Evolutionary conservation across 768 basidiomycete species (phyloP).

Genomic region (Hortiboletus flavorubellus): DNA sequence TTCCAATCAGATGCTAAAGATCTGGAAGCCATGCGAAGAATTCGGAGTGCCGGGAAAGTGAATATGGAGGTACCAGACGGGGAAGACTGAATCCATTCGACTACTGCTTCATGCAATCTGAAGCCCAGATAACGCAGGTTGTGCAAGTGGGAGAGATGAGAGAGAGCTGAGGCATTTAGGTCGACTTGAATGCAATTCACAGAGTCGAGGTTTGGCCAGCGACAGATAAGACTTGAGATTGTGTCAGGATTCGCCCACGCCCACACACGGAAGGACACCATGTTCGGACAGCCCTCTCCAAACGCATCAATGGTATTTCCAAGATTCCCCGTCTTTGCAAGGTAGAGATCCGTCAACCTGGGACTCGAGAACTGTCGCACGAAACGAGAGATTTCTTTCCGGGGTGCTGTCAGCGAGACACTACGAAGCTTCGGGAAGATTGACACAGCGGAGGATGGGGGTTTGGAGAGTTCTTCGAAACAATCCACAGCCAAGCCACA

Average conservation of each 20-base stretch:
- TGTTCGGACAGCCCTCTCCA: neutral
- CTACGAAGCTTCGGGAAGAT: slow-evolving; percentile 13
- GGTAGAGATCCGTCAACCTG: neutral
- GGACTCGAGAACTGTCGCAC: slow-evolving; percentile 6
- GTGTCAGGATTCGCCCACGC: neutral
- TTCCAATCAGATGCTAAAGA: neutral
- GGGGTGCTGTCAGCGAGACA: neutral
- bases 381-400: neutral
- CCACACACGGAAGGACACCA: neutral
- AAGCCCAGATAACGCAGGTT: neutral
- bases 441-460: neutral
- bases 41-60: slow-evolving; percentile 1
- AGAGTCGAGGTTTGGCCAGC: slow-evolving; percentile 4
- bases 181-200: neutral
- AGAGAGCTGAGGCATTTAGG: neutral
- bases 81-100: neutral
- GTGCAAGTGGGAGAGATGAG: slow-evolving; percentile 1
- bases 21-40: neutral
- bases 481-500: neutral
- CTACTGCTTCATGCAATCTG: neutral
- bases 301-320: neutral
- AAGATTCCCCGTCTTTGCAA: neutral
- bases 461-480: slow-evolving; percentile 1
- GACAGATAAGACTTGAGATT: slow-evolving; percentile 2
- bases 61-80: neutral